A percentile compares a stretch with the other conserved stretches of the same genome.
These are phyloP conservation scores for Cyanodermella asteris DNA, from an alignment of 2,329 filamentous ascomycete genomes.

Conservation along the genomic window DNA sequence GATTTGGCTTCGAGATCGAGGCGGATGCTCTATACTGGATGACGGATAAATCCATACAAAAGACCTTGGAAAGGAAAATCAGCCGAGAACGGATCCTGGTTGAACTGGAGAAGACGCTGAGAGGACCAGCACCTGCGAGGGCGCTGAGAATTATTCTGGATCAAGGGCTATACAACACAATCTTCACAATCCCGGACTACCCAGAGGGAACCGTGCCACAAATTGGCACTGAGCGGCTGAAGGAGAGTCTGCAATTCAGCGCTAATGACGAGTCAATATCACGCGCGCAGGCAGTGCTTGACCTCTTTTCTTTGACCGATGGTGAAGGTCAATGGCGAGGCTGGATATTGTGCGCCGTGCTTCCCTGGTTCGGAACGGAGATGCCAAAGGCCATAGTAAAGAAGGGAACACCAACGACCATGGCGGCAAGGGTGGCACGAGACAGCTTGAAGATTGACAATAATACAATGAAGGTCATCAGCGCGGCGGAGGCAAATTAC, in stretches of 20 bases:
- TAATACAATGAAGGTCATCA: constrained; percentile 47
- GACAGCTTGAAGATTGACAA: constrained; percentile 67
- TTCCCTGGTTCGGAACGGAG: constrained; percentile 44
- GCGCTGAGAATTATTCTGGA: constrained; percentile 44
- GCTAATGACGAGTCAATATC: constrained; percentile 14
- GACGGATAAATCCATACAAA: constrained; percentile 54
- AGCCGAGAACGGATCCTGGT: constrained; percentile 73
- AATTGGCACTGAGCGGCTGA: constrained; percentile 3
- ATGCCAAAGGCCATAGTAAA: constrained; percentile 21
- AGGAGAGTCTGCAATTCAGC: constrained; percentile 3
- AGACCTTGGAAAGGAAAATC: constrained; percentile 68
- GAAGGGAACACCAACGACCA: constrained; percentile 33
- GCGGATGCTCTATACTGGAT: constrained; percentile 47
- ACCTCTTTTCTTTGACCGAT: constrained; percentile 32
- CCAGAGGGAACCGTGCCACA: constrained; percentile 1
- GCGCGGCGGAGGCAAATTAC: constrained; percentile 40
- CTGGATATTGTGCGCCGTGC: constrained; percentile 55
- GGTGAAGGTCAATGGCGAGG: constrained; percentile 46
- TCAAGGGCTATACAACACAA: constrained; percentile 45
- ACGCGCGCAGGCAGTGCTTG: constrained; percentile 19
- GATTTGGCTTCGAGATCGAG: constrained; percentile 62
- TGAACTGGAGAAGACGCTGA: constrained; percentile 81
- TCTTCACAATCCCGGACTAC: constrained; percentile 46
- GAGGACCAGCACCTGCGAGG: constrained; percentile 37
- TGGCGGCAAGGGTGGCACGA: constrained; percentile 41